phyloP scores from a whole-genome alignment of 2,329 filamentous ascomycete species.

The Stagonosporopsis tanaceti region DNA sequence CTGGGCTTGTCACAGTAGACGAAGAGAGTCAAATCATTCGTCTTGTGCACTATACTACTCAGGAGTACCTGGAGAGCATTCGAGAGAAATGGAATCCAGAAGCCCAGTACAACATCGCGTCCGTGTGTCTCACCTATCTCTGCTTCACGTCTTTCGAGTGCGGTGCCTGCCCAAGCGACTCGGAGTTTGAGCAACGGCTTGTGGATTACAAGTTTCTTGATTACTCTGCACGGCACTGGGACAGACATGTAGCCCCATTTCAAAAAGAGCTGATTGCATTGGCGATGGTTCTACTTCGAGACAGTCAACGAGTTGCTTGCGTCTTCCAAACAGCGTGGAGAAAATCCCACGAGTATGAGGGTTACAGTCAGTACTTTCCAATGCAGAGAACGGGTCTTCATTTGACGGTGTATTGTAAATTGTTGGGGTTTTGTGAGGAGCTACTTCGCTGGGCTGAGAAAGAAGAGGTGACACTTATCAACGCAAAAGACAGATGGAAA shows the following conservation, averaged over 20 bases:
- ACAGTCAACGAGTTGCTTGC: not conserved
- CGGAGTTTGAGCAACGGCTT: constrained; percentile 27
- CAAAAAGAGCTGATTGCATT: constrained; percentile 9
- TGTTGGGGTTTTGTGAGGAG: not conserved
- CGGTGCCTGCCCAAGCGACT: constrained; percentile 22
- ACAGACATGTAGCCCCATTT: constrained; percentile 24
- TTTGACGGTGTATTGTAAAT: not conserved
- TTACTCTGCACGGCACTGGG: constrained; percentile 41
- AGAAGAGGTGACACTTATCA: not conserved
- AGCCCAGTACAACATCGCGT: constrained; percentile 30
- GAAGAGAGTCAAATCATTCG: constrained; percentile 35
- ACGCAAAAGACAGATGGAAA: not conserved
- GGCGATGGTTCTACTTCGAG: constrained; percentile 8
- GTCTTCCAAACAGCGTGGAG: not conserved
- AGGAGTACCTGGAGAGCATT: constrained; percentile 40
- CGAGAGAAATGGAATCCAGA: constrained; percentile 31
- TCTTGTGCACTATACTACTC: constrained; percentile 42
- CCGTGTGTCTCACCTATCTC: constrained; percentile 42
- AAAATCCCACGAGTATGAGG: not conserved
- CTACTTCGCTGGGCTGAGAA: not conserved
- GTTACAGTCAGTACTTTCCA: not conserved
- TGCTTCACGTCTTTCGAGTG: constrained; percentile 33
- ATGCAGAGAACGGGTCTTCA: not conserved
- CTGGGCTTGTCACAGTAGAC: constrained; percentile 45
- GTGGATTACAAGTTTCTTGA: constrained; percentile 29